Evolutionary conservation across 2,329 filamentous ascomycete genomes (phyloP), one percentile per base, ranked within the genome.

Genomic region (Lachnellula subtilissima): DNA sequence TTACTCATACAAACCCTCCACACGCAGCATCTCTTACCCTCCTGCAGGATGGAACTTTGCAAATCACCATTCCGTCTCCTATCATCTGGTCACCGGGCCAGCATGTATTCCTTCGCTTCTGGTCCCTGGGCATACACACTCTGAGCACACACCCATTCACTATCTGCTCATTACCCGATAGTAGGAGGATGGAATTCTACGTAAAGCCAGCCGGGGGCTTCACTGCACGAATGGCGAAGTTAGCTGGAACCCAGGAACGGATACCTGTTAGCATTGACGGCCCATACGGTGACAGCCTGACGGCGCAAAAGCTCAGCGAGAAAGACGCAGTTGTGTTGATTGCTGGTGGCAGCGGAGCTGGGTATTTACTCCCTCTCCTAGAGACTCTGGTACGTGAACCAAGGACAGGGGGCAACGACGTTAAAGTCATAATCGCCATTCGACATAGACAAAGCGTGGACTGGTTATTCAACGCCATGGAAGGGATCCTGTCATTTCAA

Each of bases 91-190:
- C 84, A 67, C 90, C 92, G 0, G 92, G 92, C 3, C 93, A 97
- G 70, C 96, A 94, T 64, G 87, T 96, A 11, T 97, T 96, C 69
- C 78, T 97, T 15, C 84, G 92, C 37, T 95, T 97, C 91, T 0
- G 89, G 88, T 1, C 89, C 96, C 64, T 91, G 89, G 0, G 73
- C 92, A 2, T 62, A 7, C 50, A 57, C 39, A n/a, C 55, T 84
- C 96, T 58, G 88, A 96, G 62, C 4, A 96, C 94, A 64, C 92
- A 97, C 65, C 92, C 93, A 0, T 97, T 97, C 68, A 97, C 92
- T 0, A 91, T 97, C 55, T 86, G 92, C 3, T 96, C 90, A 1
- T 78, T 95, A 14, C 52, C 58, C 12, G 39, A 23, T 15, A 22
- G 39, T 4, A 17, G 49, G 15, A 50, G 47, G 5, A 52, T 61